Evolutionary conservation across 2,329 filamentous ascomycete genomes (phyloP), one percentile per base, ranked within the genome.

Genomic region (Nigrospora osmanthi): DNA sequence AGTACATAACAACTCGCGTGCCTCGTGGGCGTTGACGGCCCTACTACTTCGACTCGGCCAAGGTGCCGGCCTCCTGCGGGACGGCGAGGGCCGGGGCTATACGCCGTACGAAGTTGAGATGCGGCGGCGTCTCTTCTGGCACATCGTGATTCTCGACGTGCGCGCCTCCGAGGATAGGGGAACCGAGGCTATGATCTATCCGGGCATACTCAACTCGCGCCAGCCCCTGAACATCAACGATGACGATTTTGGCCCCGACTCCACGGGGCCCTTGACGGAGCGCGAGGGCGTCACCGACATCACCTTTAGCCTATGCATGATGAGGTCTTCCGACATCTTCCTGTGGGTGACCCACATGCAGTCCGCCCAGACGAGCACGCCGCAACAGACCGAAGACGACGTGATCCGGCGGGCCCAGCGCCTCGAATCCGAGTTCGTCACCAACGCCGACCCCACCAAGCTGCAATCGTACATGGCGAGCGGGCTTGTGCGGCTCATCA

Each of bases 61-160:
- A 38, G 66, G 63, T 1, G 55, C 67, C 15, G 57, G 60, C 33
- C 56, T 75, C 5, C 68, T 73, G 43, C 65, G 64, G 6, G 71
- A 75, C 49, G 64, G 66, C 4, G 58, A 61, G 34, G 61, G 61
- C 6, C 55, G 56, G 6, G 52, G 56, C 1, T 61, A 66, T 38
- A 52, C 62, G 0, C 69, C 74, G 0, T 83, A 77, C 49, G 72
- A 82, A 46, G 69, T 70, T 3, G 76, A 83, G 58, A 72, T 82
- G 62, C 71, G 80, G 16, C 71, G 80, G 10, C 70, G 81, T 3
- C 56, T 83, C 0, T 84, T 80, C 74, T 78, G 76, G 64, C 76
- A 82, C 50, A 70, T 84, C n/a, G 58, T 80, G 30, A 69, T 80
- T n/a, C 66, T 83, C 2, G 81, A 85, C 50, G 65, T 72, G 28